Percentiles rank a stretch among this genome's conserved stretches.
Evolutionary conservation across 1,284 basidiomycete species (phyloP).

Genomic region (Trichosporon sp.): DNA sequence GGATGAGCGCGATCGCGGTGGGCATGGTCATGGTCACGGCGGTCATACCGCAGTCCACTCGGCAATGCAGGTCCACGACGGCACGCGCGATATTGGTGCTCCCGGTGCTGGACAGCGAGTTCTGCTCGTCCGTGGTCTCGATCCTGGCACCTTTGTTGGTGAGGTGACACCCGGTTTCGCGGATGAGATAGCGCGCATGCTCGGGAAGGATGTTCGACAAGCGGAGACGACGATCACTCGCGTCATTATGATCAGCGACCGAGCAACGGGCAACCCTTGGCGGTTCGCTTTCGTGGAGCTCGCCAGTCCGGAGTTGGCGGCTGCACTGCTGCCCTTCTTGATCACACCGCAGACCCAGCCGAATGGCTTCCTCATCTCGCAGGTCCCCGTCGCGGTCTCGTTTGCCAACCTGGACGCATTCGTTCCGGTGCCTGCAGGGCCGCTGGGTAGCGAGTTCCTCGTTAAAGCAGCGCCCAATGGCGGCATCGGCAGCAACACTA

Average conservation of each 20-base stretch:
- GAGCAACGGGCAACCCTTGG: constrained; percentile 72
- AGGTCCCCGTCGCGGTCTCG: constrained; percentile 75
- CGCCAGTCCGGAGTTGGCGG: constrained; percentile 63
- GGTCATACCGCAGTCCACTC: constrained; percentile 54
- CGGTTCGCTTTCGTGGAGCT: constrained; percentile 91
- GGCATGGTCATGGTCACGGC: neutral
- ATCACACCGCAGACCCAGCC: constrained; percentile 79
- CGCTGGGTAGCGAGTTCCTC: constrained; percentile 31
- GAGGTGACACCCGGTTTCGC: constrained; percentile 49
- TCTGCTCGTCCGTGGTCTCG: constrained; percentile 77
- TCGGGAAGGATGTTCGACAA: constrained; percentile 61
- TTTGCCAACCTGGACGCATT: constrained; percentile 83
- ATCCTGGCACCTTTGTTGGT: constrained; percentile 67
- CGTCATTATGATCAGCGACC: constrained; percentile 80
- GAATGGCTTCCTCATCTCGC: constrained; percentile 77
- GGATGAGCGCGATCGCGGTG: neutral
- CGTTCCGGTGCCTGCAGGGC: constrained; percentile 61
- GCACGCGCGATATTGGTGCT: constrained; percentile 76
- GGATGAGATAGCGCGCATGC: constrained; percentile 60
- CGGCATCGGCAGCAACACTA: constrained; percentile 33
- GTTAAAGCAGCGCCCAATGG: constrained; percentile 31
- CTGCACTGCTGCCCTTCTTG: constrained; percentile 66
- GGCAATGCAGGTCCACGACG: constrained; percentile 59
- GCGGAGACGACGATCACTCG: constrained; percentile 74
- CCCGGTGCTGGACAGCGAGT: constrained; percentile 50